phyloP scores from a whole-genome alignment of 441 rosid species.

The Flueggea neowawraea region DNA sequence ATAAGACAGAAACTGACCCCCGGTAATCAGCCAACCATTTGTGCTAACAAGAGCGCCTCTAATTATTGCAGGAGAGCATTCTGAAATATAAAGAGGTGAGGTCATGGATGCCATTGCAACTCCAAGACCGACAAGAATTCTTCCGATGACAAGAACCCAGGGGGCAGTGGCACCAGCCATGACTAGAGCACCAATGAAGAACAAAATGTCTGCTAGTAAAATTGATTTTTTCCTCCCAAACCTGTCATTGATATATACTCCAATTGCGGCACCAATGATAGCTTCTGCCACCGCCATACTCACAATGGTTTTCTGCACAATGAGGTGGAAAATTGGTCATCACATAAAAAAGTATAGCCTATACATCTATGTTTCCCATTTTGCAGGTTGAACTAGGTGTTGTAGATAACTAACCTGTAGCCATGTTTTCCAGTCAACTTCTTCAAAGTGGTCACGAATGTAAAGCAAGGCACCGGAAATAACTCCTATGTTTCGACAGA shows the following conservation, averaged over 20 bases:
- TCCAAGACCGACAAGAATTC: constrained; percentile 74
- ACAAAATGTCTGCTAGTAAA: constrained; percentile 58
- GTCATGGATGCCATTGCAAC: constrained; percentile 99
- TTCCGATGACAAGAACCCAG: constrained; percentile 59
- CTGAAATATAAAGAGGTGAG: constrained; percentile 81
- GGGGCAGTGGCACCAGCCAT: constrained; percentile 83
- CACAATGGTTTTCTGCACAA: constrained; percentile 61
- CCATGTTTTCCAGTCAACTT: constrained; percentile 52
- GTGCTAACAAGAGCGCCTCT: constrained; percentile 89
- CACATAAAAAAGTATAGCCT: too few species aligned
- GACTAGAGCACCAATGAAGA: constrained; percentile 57
- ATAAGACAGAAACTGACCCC: constrained; percentile 80
- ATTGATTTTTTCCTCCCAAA: constrained; percentile 64
- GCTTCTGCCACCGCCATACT: constrained; percentile 91
- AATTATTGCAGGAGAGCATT: constrained; percentile 81
- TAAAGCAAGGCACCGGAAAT: constrained; percentile 86
- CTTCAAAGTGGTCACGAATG: constrained; percentile 58
- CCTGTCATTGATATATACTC: constrained; percentile 77
- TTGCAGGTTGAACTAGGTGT: too few species aligned
- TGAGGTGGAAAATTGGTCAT: too few species aligned
- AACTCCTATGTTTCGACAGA: constrained; percentile 44
- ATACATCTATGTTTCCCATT: too few species aligned
- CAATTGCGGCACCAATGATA: constrained; percentile 78
- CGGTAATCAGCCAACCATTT: constrained; percentile 70
- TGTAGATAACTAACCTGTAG: constrained; percentile 37